Conservation (phyloP, 345 rosid species). For the Ceriops tagal region DNA sequence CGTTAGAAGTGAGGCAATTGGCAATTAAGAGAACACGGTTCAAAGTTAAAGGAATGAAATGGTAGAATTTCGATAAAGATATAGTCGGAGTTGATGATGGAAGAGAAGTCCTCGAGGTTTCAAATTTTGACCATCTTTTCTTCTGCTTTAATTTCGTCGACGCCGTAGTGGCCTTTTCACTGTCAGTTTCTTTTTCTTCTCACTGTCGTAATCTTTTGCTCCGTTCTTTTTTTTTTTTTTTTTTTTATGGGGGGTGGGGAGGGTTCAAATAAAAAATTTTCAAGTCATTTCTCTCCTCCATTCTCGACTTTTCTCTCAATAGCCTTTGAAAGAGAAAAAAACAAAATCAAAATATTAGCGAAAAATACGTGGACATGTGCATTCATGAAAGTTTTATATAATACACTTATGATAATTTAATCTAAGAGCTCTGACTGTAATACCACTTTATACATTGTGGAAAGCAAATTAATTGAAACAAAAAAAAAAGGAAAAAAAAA, state of each 20-base stretch:
- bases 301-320: no score
- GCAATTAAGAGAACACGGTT: slow-evolving; percentile 9
- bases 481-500: slow-evolving; percentile 7
- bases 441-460: neutral
- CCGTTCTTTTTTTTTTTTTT: neutral
- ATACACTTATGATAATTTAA: no score
- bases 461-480: neutral
- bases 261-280: neutral
- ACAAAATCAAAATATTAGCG: no score
- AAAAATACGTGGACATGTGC: no score
- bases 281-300: no score
- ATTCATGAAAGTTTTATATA: no score
- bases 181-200: slow-evolving; percentile 32
- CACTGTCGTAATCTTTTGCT: neutral
- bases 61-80: slow-evolving; percentile 40
- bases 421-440: no score
- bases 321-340: no score
- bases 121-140: slow-evolving; percentile 62
- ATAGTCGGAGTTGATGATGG: slow-evolving; percentile 51
- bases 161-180: slow-evolving; percentile 44
- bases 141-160: slow-evolving; percentile 28
- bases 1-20: no score
- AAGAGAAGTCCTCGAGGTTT: slow-evolving; percentile 51
- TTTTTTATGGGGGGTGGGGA: no score
- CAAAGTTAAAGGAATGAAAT: slow-evolving; percentile 9